Percentiles rank a stretch among this genome's conserved stretches.
Conservation (phyloP, 129 eudicot genomes). For the Artemisia tridentata region DNA sequence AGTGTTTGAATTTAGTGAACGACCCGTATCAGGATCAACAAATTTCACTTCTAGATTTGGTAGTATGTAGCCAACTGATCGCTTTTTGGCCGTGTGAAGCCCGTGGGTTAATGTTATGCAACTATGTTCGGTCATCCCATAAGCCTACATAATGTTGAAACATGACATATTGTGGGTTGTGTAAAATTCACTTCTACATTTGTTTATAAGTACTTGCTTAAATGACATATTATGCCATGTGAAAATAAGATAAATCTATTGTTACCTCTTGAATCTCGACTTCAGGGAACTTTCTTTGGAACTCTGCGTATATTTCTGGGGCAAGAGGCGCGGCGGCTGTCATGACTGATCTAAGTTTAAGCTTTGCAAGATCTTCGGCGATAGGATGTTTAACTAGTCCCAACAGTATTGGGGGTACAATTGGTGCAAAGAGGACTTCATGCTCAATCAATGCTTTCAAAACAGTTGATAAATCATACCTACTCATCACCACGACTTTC, state of each 20-base stretch:
- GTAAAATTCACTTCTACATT: not conserved
- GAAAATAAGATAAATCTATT: not conserved
- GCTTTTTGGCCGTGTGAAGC: conserved; percentile 65
- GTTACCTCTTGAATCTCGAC: conserved; percentile 84
- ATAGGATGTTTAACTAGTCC: conserved; percentile 81
- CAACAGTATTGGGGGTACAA: conserved; percentile 82
- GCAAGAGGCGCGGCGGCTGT: conserved; percentile 96
- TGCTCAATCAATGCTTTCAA: conserved; percentile 63
- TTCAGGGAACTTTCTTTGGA: conserved; percentile 75
- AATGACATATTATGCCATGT: not conserved
- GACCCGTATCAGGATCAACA: conserved; percentile 72
- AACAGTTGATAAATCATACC: conserved; percentile 65
- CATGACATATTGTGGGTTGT: not conserved
- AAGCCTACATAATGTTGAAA: conserved; percentile 46
- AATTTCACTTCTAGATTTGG: conserved; percentile 90
- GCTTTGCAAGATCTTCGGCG: conserved; percentile 65
- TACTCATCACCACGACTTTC: conserved; percentile 78
- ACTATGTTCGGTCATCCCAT: conserved; percentile 98
- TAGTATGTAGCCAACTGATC: conserved; percentile 77
- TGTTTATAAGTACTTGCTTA: not conserved
- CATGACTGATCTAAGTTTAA: conserved; percentile 74
- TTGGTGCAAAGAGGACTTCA: conserved; percentile 76
- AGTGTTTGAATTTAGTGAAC: conserved; percentile 69
- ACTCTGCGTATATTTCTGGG: conserved; percentile 69
- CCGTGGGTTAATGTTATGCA: conserved; percentile 88